These are phyloP conservation scores for Bondarzewia mesenterica DNA, from an alignment of 1,284 basidiomycete species.

Conservation along the genomic window DNA sequence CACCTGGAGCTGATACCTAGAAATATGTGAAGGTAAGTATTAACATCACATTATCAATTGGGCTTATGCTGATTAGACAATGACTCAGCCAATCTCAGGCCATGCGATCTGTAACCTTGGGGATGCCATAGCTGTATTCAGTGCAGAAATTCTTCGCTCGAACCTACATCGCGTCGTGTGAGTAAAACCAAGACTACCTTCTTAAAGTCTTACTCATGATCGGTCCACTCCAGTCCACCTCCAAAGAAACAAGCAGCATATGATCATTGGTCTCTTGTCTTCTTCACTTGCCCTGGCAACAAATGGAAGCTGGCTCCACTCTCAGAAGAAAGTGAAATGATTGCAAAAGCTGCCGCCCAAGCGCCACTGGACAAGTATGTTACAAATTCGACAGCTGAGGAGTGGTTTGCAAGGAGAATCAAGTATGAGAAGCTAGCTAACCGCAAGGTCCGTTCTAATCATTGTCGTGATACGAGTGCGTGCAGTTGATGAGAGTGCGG, in stretches of 20 bases:
- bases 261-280: constrained; percentile 28
- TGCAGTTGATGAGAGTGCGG: not conserved
- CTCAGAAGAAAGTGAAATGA: constrained; percentile 15
- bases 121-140: constrained; percentile 34
- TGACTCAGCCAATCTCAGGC: constrained; percentile 23
- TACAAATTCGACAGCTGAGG: constrained; percentile 19
- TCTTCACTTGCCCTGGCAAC: constrained; percentile 27
- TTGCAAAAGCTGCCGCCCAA: constrained; percentile 18
- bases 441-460: not conserved
- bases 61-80: too few relatives aligned
- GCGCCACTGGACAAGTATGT: constrained; percentile 14
- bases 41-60: not conserved
- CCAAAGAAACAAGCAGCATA: constrained; percentile 21
- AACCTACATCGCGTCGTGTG: constrained; percentile 16
- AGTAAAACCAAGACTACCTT: too few relatives aligned
- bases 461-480: not conserved
- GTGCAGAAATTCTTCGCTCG: constrained; percentile 29
- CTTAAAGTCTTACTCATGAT: too few relatives aligned
- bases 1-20: constrained; percentile 56
- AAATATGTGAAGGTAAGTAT: constrained; percentile 57
- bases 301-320: constrained; percentile 17
- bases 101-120: constrained; percentile 24
- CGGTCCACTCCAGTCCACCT: constrained; percentile 21
- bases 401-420: constrained; percentile 14
- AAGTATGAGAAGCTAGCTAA: constrained; percentile 2